Base-by-base conservation (phyloP, 1,139 yeast species). In the Debaryomyces sp. region DNA sequence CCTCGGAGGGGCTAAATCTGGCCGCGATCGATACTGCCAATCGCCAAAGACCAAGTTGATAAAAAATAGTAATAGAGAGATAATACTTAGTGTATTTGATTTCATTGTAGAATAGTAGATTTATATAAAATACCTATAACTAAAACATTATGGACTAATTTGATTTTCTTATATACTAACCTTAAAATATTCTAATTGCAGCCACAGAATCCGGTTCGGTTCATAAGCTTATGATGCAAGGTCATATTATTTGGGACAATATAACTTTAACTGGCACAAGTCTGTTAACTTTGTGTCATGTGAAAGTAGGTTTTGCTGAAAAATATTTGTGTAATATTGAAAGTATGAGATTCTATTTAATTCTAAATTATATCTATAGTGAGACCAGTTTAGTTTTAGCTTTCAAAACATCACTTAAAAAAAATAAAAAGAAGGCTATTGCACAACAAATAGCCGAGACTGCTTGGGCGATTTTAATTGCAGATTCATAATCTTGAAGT, bases 1-100 rank as follows among this genome's bases (percentile, higher is more conserved):
- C 8, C 41, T 52, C 6, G 73, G 73, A n/a, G 69, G 67, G 5
- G 71, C 52, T 43, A 69, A 59, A 46, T 70, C 74, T 2, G 73
- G 70, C 43, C 73, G 57, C 4, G 73, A 63, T 43, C 62, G 59
- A 57, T 56, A 68, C 44, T 62, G 70, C 62, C 64, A 63, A 48
- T 64, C 68, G 15, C 62, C 69, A 26, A 49, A 29, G 6, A 48
- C 58, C 23, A 71, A 55, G 5, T 8, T 1, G 44, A 32, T 12
- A 12, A 44, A n/a, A 4, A 49, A 41, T 6, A 29, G 2, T 12
- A 40, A 23, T 15, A 23, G 26, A 13, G 26, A 27, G 18, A 37
- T n/a, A 12, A 27, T 17, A 8, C 27, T 24, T 24, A 9, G 6
- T 24, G 8, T 9, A 24, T 8, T 24, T 24, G 27, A 8, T 24